phyloP scores from a whole-genome alignment of 2,329 filamentous ascomycete genomes.

The Hypoxylon sp. region DNA sequence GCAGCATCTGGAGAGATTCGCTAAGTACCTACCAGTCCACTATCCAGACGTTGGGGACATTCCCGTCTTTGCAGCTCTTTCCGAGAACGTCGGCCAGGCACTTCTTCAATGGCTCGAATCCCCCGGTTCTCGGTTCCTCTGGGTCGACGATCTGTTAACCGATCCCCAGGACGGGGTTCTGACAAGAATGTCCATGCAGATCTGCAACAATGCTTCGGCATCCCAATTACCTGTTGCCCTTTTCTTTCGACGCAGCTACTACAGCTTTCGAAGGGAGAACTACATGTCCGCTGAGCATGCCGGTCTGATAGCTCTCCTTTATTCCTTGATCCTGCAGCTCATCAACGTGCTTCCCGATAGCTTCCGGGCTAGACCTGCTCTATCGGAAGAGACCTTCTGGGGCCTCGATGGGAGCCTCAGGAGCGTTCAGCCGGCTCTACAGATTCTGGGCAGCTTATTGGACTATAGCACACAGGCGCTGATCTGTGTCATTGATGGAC shows the following conservation, averaged over 20 bases:
- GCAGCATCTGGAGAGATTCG: background rate
- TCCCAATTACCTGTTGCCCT: background rate
- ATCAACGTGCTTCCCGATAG: background rate
- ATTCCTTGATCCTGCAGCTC: conserved; percentile 8
- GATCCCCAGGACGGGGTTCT: conserved; percentile 3
- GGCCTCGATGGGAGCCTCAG: background rate
- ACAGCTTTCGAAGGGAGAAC: background rate
- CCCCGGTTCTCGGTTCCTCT: background rate
- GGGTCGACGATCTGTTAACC: background rate
- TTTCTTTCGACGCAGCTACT: background rate
- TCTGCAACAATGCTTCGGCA: background rate
- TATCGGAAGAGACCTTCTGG: background rate
- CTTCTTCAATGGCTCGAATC: background rate
- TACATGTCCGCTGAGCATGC: background rate
- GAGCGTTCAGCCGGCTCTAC: background rate
- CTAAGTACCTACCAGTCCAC: background rate
- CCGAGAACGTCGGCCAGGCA: background rate
- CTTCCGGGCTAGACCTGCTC: background rate
- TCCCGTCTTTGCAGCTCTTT: background rate
- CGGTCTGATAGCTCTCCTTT: conserved; percentile 1
- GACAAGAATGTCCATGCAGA: background rate
- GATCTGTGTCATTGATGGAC: conserved; percentile 4
- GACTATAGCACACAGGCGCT: background rate
- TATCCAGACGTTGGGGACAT: background rate
- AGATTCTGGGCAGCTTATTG: background rate